phyloP scores from a whole-genome alignment of 192 early-diverging fungal species.

The Backusella westeae region DNA sequence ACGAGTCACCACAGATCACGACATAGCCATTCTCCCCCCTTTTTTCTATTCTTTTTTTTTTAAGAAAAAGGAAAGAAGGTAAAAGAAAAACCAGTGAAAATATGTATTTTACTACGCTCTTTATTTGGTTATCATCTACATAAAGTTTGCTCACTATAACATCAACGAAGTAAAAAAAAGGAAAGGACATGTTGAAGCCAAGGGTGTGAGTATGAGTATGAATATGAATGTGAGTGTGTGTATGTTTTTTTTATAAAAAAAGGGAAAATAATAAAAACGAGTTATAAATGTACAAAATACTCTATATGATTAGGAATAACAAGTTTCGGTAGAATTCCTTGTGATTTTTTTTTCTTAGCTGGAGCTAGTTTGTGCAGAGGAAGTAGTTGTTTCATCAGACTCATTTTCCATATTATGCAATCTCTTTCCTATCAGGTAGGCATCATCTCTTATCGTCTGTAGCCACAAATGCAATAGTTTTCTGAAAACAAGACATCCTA shows the following conservation, averaged over 20 bases:
- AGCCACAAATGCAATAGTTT: constrained; percentile 67
- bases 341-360: constrained; percentile 2
- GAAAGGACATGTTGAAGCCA: neutral
- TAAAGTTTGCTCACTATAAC: neutral
- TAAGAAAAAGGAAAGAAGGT: neutral
- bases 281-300: constrained; percentile 7
- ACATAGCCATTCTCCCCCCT: neutral
- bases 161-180: constrained; percentile 1
- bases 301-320: neutral
- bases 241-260: neutral
- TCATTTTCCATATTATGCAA: constrained; percentile 72
- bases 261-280: neutral
- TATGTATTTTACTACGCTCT: constrained; percentile 1
- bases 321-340: neutral
- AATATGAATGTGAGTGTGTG: neutral
- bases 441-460: constrained; percentile 74
- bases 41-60: neutral
- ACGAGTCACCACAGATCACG: neutral
- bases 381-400: neutral
- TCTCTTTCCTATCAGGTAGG: constrained; percentile 80
- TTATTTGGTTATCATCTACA: constrained; percentile 2
- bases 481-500: constrained; percentile 28
- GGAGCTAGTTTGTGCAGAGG: neutral
- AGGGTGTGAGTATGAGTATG: neutral
- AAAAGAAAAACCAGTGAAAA: neutral